phyloP scores from a whole-genome alignment of 179 eudicot genomes.

The Nepenthes alata region DNA sequence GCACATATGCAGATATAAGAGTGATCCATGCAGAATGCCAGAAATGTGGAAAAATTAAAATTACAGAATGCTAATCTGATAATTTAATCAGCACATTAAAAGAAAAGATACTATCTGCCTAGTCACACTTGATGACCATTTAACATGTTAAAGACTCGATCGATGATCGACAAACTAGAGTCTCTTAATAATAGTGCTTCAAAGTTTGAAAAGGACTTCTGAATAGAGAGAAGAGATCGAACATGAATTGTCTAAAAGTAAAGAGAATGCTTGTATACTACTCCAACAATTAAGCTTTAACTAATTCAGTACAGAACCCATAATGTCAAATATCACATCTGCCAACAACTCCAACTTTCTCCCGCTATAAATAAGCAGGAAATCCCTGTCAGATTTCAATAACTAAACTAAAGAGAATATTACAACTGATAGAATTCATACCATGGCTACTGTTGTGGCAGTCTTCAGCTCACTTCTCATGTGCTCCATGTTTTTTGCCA shows the following conservation, averaged over 20 bases:
- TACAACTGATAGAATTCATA: background rate
- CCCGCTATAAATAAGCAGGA: slow-evolving; percentile 18
- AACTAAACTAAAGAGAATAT: slow-evolving; percentile 7
- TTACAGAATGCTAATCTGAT: no score
- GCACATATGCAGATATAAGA: no score
- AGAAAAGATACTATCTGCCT: no score
- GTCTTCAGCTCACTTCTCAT: slow-evolving; percentile 22
- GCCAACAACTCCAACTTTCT: slow-evolving; percentile 15
- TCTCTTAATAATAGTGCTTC: no score
- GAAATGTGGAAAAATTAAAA: no score
- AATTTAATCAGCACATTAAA: no score
- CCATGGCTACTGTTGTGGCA: slow-evolving; percentile 25
- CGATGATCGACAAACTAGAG: no score
- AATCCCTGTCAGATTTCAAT: slow-evolving; percentile 1
- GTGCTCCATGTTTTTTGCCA: slow-evolving; percentile 10
- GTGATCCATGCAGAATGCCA: no score
- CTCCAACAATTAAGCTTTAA: slow-evolving; percentile 25
- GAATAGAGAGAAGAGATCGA: slow-evolving; percentile 1
- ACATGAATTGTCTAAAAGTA: slow-evolving; percentile 10
- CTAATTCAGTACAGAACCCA: slow-evolving; percentile 20
- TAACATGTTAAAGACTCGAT: no score
- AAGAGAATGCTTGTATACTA: slow-evolving; percentile 17
- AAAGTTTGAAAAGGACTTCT: background rate
- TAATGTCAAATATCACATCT: slow-evolving; percentile 11
- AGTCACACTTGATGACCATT: no score